Base-by-base conservation (phyloP, 2,329 filamentous ascomycete genomes). In the Neofusicoccum sp. region DNA sequence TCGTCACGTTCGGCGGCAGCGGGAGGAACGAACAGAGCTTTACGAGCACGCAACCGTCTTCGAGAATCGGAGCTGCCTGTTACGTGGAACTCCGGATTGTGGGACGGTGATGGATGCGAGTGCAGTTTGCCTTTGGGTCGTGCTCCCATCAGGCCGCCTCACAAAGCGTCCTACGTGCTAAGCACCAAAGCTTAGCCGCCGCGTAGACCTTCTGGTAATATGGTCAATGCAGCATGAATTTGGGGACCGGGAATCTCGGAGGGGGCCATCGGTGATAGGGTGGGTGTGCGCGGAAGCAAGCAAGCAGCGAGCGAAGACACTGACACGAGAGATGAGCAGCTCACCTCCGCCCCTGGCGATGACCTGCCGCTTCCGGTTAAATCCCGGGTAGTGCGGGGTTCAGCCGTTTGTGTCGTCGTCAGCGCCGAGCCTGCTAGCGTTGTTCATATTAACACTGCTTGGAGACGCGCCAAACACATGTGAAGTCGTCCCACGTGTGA, bases 331-430 rank as follows among this genome's bases (percentile, higher is more conserved):
- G 20, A 20, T 20, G 20, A 20, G 20, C 20, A 20, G 20, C 20
- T 20, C 20, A 20, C 34, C 28, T n/a, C 34, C 33, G 16, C 33
- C 48, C 33, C 34, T 24, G 33, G 48, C 36, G 34, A 31, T 41
- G 49, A 54, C 49, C 49, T 54, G 40, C 49, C 49, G 26, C 36
- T 41, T 54, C 14, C 49, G 49, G 49, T 41, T 41, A 54, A 43
- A 30, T 41, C 14, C 49, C 49, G 49, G 49, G 26, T 36, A 11
- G 20, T n/a, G 24, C 34, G 33, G 24, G 20, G 28, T 31, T 49
- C 30, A 31, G 20, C 20, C 20, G 20, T 28, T 8, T 16, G 45
- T n/a, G 48, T 41, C 49, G 34, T 33, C 49, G 49, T 54, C 40
- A 54, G 49, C 49, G 26, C 34, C 34, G 48, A 20, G 20, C 20